Base-by-base conservation (phyloP, 495 filamentous ascomycete genomes). In the Aspergillus sparsus region DNA sequence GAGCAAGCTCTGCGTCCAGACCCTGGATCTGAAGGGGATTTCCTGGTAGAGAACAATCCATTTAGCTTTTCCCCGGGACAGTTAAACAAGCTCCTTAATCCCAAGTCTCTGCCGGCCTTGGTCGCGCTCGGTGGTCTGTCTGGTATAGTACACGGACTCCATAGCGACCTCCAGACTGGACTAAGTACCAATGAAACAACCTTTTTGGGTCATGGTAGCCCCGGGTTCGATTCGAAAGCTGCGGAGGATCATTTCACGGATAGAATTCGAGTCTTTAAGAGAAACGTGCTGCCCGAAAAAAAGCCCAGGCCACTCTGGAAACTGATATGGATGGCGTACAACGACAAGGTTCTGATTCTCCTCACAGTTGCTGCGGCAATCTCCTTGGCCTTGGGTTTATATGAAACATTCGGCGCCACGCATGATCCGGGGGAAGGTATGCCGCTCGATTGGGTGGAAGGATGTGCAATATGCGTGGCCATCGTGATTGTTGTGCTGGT, bases 261-360 rank as follows among this genome's bases (percentile, higher is more conserved):
- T 35, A 57, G 62, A 11, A 44, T 60, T 13, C 53, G 53, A 1
- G 53, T 64, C 6, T 64, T 47, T 53, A 60, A 60, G 18, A 11
- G 45, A 11, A 64, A 64, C 32, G 33, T 33, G 11, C 57, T 64
- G 3, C 62, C 62, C 1, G 57, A 60, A 13, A 56, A 60, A 35
- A 60, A 57, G 41, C 13, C 57, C 9, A 60, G 47, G 3, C 45
- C 57, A 2, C 49, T 64, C 10, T 56, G 57, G 51, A 58, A 36
- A 57, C 76, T 90, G 7, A 83, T 88, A 62, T 91, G 87, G 87
- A 81, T 85, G 61, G 87, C 88, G 0, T 87, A 86, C 61, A 85
- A 89, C 51, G 89, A 92, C 70, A 88, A 88, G 55, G 83, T 91
- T 8, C 74, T 91, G 3, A 83, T 90, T 41, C 74, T 93, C 0